Conservation (phyloP, 768 basidiomycete genomes). For the Trichaptum fuscoviolaceum region DNA sequence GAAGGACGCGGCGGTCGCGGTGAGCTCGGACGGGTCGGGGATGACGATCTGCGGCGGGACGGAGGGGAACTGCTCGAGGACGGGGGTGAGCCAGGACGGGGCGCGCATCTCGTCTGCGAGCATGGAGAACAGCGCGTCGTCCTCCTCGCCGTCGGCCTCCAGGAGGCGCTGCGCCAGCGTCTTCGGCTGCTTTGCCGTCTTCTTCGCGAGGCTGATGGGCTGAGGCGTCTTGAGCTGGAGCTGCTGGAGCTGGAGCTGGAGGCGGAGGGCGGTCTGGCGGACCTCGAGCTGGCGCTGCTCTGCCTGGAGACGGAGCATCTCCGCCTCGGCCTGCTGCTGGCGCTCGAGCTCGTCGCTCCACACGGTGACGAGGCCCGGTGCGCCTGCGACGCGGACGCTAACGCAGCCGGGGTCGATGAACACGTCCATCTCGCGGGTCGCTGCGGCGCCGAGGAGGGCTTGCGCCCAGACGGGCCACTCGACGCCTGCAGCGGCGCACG, state of each 20-base stretch:
- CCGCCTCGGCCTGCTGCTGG: conserved; percentile 17
- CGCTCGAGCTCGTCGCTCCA: conserved; percentile 55
- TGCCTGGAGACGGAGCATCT: conserved; percentile 15
- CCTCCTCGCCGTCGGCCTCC: conserved; percentile 66
- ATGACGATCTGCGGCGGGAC: conserved; percentile 27
- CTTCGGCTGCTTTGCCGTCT: conserved; percentile 31
- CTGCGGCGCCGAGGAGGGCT: conserved; percentile 48
- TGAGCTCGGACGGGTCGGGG: conserved; percentile 17
- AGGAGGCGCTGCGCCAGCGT: conserved; percentile 72
- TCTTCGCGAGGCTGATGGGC: conserved; percentile 6
- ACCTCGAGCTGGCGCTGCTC: conserved; percentile 12
- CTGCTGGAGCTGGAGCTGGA: conserved; percentile 17
- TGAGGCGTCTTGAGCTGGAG: conserved; percentile 13
- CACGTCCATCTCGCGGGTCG: conserved; percentile 57
- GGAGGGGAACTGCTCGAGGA: conserved; percentile 53
- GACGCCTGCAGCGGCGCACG: conserved; percentile 62
- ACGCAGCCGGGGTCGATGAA: conserved; percentile 79
- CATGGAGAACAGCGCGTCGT: conserved; percentile 68
- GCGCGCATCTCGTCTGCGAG: conserved; percentile 67
- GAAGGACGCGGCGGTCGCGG: conserved; percentile 52
- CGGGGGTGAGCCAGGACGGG: conserved; percentile 66
- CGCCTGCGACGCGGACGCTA: conserved; percentile 49
- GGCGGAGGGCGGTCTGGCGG: conserved; percentile 16
- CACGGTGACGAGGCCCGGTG: conserved; percentile 47
- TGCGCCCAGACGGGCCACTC: conserved; percentile 82